Evolutionary conservation across 148 eudicot species (phyloP), one percentile per base, ranked within the genome.

Genomic region (Drosera capensis): DNA sequence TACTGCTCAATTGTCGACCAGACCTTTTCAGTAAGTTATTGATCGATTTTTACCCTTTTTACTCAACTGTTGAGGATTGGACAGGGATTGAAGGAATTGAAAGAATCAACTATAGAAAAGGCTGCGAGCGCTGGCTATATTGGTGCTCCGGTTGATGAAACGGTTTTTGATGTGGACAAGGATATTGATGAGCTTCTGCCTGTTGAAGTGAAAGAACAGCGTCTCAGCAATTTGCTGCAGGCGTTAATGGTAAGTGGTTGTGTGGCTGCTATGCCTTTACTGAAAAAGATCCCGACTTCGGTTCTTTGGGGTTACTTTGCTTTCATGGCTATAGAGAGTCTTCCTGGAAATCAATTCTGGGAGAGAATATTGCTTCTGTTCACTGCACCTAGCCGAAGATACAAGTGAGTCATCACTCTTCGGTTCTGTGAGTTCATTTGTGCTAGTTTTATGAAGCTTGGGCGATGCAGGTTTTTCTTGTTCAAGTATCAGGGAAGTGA

Each of bases 241-340:
- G 73, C 99, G 17, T 42, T 66, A 28, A 75, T 84, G 99, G 99
- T 81, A 28, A 94, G 76, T 52, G 58, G 64, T 43, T 90, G 99
- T 65, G 78, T 90, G 51, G 99, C 93, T 5, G 99, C 99, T 18
- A 84, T 90, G 95, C 99, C 99, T 39, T 46, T 90, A 52, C 52
- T 90, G 23, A 84, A 90, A 57, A 90, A 69, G 71, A 90, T 90
- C 14, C 99, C 99, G 11, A 78, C 88, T 46, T 80, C 99, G 2
- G 99, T 90, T 42, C 88, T 90, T 60, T 90, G 99, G 99, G 99
- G 99, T 24, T 90, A 90, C 68, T 90, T 90, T 47, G 99, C 95
- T 25, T 90, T 80, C 69, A 90, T 90, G 99, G 99, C 99, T 29
- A 90, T 85, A 44, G 99, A 90, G 66, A 90, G 88, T 71, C 76